phyloP scores from a whole-genome alignment of 768 basidiomycete genomes.

The Heimioporus sp. region DNA sequence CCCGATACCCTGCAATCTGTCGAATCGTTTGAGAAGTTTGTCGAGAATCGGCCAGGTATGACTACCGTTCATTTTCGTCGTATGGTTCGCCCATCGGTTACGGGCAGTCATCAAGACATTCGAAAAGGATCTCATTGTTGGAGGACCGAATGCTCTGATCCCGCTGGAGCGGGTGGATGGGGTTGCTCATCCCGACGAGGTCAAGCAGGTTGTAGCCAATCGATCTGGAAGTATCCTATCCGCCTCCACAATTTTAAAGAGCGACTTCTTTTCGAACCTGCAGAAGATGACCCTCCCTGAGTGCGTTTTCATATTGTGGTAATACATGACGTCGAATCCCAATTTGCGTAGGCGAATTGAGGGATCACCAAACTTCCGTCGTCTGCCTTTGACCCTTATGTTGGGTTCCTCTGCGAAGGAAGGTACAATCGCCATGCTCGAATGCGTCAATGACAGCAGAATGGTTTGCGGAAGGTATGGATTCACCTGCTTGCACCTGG shows the following conservation, averaged over 20 bases:
- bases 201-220: constrained; percentile 78
- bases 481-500: not conserved
- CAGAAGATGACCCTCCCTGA: constrained; percentile 98
- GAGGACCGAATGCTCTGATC: constrained; percentile 76
- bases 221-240: constrained; percentile 85
- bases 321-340: constrained; percentile 1
- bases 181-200: constrained; percentile 87
- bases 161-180: constrained; percentile 78
- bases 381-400: constrained; percentile 61
- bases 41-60: constrained; percentile 80
- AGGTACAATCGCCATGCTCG: constrained; percentile 35
- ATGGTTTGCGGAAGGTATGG: constrained; percentile 77
- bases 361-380: constrained; percentile 91
- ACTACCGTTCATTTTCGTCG: not conserved
- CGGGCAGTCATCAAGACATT: constrained; percentile 88
- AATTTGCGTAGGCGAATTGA: constrained; percentile 67
- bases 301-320: constrained; percentile 39
- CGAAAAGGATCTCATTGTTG: constrained; percentile 80
- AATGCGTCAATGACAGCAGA: constrained; percentile 42
- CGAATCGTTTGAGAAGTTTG: constrained; percentile 78
- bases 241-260: constrained; percentile 91
- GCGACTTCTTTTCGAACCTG: constrained; percentile 88
- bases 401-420: constrained; percentile 23
- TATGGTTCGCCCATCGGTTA: not conserved
- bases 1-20: constrained; percentile 78